Percentiles rank a stretch among this genome's conserved stretches.
Evolutionary conservation across 176 grass and related monocot species (phyloP).

Genomic region (Oropetium thomaeum): DNA sequence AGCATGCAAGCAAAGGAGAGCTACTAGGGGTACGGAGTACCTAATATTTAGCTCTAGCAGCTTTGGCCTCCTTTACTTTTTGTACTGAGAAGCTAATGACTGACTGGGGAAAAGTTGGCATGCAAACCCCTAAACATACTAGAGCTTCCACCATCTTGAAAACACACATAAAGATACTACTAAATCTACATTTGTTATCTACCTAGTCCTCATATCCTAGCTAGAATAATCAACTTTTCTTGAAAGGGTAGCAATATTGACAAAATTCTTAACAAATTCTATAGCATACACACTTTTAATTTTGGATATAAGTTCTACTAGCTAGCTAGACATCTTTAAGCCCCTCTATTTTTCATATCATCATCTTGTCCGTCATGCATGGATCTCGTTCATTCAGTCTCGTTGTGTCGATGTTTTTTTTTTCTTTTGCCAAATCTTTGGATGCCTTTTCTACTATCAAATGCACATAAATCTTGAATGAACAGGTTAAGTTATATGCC

Average conservation of each 20-base stretch:
- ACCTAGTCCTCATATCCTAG: neutral
- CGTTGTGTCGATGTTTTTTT: conserved; percentile 14
- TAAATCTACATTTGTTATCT: neutral
- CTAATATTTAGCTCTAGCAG: neutral
- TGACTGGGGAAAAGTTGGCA: too few relatives aligned
- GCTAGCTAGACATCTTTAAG: neutral
- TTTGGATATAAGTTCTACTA: neutral
- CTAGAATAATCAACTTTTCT: neutral
- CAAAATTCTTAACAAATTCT: neutral
- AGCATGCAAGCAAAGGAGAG: conserved; percentile 25
- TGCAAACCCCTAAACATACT: too few relatives aligned
- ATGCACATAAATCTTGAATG: neutral
- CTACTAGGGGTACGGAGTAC: neutral
- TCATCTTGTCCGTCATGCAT: neutral
- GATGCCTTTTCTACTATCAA: neutral
- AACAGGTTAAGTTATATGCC: conserved; percentile 16
- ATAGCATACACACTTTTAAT: neutral
- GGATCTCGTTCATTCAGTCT: neutral
- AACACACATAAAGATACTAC: neutral
- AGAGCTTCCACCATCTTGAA: neutral
- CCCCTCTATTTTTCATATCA: neutral
- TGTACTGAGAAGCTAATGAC: neutral
- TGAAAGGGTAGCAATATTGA: neutral
- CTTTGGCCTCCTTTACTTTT: conserved; percentile 4
- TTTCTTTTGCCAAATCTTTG: too few relatives aligned